Percentiles rank a stretch among this genome's conserved stretches.
phyloP scores from a whole-genome alignment of 202 grass and related monocot genomes.

The Eragrostis tef region DNA sequence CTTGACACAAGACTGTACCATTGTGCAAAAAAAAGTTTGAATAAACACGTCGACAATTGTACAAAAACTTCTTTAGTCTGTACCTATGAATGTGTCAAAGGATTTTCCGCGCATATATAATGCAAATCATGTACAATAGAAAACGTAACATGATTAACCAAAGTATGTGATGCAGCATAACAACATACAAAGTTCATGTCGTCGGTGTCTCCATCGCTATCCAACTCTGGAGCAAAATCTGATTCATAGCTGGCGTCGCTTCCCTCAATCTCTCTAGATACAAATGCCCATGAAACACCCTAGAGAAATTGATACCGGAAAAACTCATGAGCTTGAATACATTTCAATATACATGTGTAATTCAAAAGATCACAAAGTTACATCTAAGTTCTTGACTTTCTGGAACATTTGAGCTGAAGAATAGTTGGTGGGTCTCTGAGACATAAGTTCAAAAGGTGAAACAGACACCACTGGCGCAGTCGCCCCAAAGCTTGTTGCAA shows the following conservation, averaged over 20 bases:
- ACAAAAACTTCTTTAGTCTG: background rate
- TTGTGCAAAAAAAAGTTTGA: conserved; percentile 6
- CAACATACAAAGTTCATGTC: conserved; percentile 19
- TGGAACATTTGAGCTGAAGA: conserved; percentile 31
- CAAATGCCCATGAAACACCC: conserved; percentile 23
- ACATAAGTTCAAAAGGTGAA: conserved; percentile 45
- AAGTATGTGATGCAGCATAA: conserved; percentile 1
- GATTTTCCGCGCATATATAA: background rate
- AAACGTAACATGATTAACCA: background rate
- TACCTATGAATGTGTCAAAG: background rate
- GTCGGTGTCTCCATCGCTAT: background rate
- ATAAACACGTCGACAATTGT: background rate
- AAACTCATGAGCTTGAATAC: background rate
- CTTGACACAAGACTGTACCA: background rate
- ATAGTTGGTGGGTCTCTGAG: conserved; percentile 18
- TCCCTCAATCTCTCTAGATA: conserved; percentile 17
- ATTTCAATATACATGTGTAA: background rate
- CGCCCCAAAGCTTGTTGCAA: conserved; percentile 32
- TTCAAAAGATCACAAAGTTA: conserved; percentile 10
- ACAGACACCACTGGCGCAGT: conserved; percentile 5
- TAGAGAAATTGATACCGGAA: conserved; percentile 42
- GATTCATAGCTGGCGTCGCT: conserved; percentile 41
- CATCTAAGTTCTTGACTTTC: conserved; percentile 34
- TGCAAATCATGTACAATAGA: background rate
- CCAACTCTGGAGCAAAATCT: background rate